These are phyloP conservation scores for Gracilaria vermiculophylla DNA, from an alignment of 23 red algal species.

Conservation along the genomic window DNA sequence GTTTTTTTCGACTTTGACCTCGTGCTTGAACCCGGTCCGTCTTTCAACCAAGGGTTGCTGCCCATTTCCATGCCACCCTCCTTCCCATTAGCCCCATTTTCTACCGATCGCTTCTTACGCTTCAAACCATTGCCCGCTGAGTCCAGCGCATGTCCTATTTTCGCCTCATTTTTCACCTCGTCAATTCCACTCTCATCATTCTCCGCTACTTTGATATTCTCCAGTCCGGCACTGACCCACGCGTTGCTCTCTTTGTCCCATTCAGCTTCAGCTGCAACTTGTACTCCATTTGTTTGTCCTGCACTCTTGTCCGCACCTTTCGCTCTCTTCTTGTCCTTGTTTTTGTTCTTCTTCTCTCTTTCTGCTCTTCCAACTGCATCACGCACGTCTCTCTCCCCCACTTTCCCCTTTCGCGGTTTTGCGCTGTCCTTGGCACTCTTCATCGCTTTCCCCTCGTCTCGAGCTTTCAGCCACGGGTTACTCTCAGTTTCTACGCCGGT, in stretches of 20 bases:
- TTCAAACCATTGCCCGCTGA: no score
- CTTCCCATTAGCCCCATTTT: no score
- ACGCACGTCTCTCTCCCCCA: neutral
- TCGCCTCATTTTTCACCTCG: no score
- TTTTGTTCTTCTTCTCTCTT: neutral
- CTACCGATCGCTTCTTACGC: no score
- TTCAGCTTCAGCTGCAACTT: neutral
- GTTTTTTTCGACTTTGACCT: neutral
- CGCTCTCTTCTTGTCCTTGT: neutral
- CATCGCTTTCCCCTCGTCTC: neutral
- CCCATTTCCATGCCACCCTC: no score
- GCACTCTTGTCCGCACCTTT: neutral
- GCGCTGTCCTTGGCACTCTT: neutral
- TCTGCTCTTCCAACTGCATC: neutral
- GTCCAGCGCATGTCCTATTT: no score
- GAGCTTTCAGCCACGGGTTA: neutral
- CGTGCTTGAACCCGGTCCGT: neutral
- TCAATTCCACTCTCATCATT: no score
- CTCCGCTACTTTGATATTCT: no score
- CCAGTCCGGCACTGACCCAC: no score
- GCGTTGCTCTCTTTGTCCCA: no score
- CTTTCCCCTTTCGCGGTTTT: neutral
- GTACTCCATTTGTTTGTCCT: no score
- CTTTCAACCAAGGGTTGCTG: conserved; percentile 1
- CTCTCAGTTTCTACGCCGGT: neutral